Percentiles rank a stretch among this genome's conserved stretches.
phyloP scores from a whole-genome alignment of 2,329 filamentous ascomycete species.

The Fusarium tanahbumbuense region DNA sequence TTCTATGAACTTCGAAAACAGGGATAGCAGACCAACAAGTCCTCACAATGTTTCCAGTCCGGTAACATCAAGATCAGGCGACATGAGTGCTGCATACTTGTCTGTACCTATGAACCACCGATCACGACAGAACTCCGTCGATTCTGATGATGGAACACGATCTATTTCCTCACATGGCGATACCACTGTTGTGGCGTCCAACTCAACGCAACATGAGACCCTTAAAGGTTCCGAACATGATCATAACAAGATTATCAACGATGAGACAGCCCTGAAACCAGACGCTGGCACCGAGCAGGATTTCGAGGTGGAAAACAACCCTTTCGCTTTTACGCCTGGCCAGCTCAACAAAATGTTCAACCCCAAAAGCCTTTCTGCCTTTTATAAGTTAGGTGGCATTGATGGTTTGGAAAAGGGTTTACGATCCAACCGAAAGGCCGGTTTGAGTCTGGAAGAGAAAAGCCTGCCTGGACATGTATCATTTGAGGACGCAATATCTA shows the following conservation, averaged over 20 bases:
- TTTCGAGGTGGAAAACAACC: conserved; percentile 81
- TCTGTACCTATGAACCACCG: conserved; percentile 70
- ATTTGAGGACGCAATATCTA: conserved; percentile 75
- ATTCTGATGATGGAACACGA: conserved; percentile 71
- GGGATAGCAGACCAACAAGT: conserved; percentile 74
- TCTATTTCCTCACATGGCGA: conserved; percentile 71
- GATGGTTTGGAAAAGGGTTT: conserved; percentile 83
- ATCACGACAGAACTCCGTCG: conserved; percentile 76
- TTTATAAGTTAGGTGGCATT: conserved; percentile 82
- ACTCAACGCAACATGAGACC: conserved; percentile 58
- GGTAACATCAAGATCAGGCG: conserved; percentile 58
- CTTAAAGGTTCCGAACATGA: conserved; percentile 53
- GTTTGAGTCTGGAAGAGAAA: conserved; percentile 81
- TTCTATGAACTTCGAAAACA: conserved; percentile 73
- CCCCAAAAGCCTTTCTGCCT: conserved; percentile 86
- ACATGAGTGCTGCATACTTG: conserved; percentile 67
- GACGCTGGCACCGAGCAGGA: conserved; percentile 81
- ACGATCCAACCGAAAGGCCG: conserved; percentile 75
- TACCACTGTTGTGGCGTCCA: conserved; percentile 66
- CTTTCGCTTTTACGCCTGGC: conserved; percentile 86
- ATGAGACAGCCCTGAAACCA: conserved; percentile 76
- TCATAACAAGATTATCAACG: conserved; percentile 69
- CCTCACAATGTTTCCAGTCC: conserved; percentile 78
- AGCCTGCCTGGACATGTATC: conserved; percentile 72
- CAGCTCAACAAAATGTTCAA: conserved; percentile 89